Evolutionary conservation across 805 yeast species (phyloP).

Genomic region (Lipomyces lipofer): DNA sequence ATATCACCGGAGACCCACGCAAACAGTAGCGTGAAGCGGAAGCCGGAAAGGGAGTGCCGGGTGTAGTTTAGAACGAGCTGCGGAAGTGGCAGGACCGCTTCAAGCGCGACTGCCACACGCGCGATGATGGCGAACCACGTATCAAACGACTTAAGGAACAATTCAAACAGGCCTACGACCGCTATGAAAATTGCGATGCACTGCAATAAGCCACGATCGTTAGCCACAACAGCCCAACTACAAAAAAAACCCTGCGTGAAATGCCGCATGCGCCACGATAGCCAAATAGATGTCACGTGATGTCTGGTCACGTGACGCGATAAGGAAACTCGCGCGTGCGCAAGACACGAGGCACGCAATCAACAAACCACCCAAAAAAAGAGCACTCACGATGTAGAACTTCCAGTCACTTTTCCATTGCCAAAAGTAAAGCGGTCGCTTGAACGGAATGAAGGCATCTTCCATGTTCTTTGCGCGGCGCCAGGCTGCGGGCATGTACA

Average conservation of each 20-base stretch:
- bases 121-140: slow-evolving; percentile 57
- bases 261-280: too few relatives aligned
- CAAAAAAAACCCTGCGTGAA: too few relatives aligned
- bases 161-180: slow-evolving; percentile 46
- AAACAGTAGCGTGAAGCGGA: slow-evolving; percentile 68
- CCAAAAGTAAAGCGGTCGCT: slow-evolving; percentile 72
- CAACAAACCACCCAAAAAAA: not conserved
- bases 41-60: slow-evolving; percentile 77
- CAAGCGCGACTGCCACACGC: slow-evolving; percentile 61
- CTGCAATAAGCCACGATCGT: slow-evolving; percentile 52
- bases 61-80: slow-evolving; percentile 74
- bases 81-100: slow-evolving; percentile 42
- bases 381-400: slow-evolving; percentile 43
- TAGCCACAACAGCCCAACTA: too few relatives aligned
- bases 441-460: slow-evolving; percentile 28
- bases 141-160: slow-evolving; percentile 42
- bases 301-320: slow-evolving; percentile 3
- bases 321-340: too few relatives aligned
- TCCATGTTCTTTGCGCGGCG: slow-evolving; percentile 17
- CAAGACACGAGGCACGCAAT: too few relatives aligned
- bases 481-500: slow-evolving; percentile 33
- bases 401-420: slow-evolving; percentile 68
- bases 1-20: slow-evolving; percentile 91
- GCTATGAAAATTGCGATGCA: slow-evolving; percentile 54
- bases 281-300: too few relatives aligned